phyloP scores from a whole-genome alignment of 1,284 basidiomycete species.

The Irpex sp. region DNA sequence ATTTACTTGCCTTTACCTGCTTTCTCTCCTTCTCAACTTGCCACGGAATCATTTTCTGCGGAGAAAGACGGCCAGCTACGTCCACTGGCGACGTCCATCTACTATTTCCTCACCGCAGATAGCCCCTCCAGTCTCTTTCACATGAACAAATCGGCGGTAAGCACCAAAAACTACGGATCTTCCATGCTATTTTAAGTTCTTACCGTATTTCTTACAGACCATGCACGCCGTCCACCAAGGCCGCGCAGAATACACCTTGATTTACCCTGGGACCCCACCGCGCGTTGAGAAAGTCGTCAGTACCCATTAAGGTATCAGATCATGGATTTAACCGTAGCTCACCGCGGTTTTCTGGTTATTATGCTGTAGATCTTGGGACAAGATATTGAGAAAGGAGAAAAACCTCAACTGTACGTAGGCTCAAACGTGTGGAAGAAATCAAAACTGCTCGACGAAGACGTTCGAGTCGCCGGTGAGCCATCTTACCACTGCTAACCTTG shows the following conservation, averaged over 20 bases:
- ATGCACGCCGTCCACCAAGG: slow-evolving; percentile 46
- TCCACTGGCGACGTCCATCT: slow-evolving; percentile 37
- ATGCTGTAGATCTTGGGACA: slow-evolving; percentile 32
- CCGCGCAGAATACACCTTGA: slow-evolving; percentile 42
- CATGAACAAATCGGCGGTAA: slow-evolving; percentile 41
- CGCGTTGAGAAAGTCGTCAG: too few species aligned
- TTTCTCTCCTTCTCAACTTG: background rate
- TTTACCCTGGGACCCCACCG: slow-evolving; percentile 21
- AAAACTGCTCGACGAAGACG: slow-evolving; percentile 35
- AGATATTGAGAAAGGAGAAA: slow-evolving; percentile 33
- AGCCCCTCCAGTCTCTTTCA: slow-evolving; percentile 37
- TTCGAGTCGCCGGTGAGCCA: slow-evolving; percentile 17
- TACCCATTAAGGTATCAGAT: too few species aligned
- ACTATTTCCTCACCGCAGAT: slow-evolving; percentile 40
- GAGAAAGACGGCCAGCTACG: slow-evolving; percentile 24
- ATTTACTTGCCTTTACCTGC: too few species aligned
- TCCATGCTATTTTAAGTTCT: slow-evolving; percentile 1
- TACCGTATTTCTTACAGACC: slow-evolving; percentile 27
- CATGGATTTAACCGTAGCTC: background rate
- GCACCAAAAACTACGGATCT: too few species aligned
- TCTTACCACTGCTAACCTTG: background rate
- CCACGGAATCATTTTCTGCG: background rate
- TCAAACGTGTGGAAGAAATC: slow-evolving; percentile 48
- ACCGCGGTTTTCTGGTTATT: background rate
- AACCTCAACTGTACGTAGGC: slow-evolving; percentile 39